Conservation (phyloP, 345 rosid species). For the Populus alba region DNA sequence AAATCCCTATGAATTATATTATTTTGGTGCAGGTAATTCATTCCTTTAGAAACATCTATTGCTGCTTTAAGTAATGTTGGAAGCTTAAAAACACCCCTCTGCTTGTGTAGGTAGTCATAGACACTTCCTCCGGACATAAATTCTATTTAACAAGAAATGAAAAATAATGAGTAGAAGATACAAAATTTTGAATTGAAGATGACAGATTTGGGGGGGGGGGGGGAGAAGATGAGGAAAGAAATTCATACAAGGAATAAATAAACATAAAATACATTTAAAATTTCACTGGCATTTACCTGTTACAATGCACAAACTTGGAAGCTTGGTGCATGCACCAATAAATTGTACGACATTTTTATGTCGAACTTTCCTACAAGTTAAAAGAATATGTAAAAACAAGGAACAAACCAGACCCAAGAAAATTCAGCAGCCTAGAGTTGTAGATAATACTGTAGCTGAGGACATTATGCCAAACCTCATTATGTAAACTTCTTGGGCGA, state of each 20-base stretch:
- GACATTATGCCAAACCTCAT: slow-evolving; percentile 62
- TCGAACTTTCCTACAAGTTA: slow-evolving; percentile 76
- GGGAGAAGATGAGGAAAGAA: background rate
- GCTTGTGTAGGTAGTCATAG: slow-evolving; percentile 96
- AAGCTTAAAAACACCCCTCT: slow-evolving; percentile 82
- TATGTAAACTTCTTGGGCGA: slow-evolving; percentile 93
- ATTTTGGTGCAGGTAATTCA: slow-evolving; percentile 94
- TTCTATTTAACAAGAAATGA: slow-evolving; percentile 37
- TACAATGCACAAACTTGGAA: slow-evolving; percentile 84
- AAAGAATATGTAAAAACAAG: background rate
- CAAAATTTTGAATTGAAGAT: background rate
- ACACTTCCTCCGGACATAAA: slow-evolving; percentile 98
- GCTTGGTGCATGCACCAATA: slow-evolving; percentile 96
- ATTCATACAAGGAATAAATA: background rate
- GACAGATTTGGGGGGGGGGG: background rate
- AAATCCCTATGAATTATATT: slow-evolving; percentile 94
- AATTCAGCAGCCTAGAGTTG: background rate
- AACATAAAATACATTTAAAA: background rate
- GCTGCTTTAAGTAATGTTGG: slow-evolving; percentile 85
- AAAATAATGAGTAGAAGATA: slow-evolving; percentile 7
- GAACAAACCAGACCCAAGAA: background rate
- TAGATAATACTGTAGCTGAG: background rate
- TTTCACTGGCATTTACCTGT: slow-evolving; percentile 52
- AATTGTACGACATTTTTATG: slow-evolving; percentile 97
- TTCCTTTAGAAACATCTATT: slow-evolving; percentile 93